Conservation (phyloP, 768 basidiomycete species). For the Naganishia friedmannii region DNA sequence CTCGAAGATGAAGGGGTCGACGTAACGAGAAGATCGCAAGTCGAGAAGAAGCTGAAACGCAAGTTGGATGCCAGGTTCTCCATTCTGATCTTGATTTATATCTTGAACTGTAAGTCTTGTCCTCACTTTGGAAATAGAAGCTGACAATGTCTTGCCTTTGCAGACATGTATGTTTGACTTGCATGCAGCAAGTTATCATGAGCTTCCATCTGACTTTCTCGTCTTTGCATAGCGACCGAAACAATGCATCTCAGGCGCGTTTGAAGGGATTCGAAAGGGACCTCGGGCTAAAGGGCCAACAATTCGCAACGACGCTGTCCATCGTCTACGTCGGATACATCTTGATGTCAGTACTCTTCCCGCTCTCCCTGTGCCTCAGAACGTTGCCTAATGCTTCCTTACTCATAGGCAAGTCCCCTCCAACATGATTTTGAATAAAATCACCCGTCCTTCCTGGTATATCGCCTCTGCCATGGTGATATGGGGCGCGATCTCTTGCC, state of each 20-base stretch:
- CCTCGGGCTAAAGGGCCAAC: slow-evolving; percentile 41
- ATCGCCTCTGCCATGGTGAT: slow-evolving; percentile 38
- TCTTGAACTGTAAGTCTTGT: slow-evolving; percentile 38
- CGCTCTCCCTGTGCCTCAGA: neutral
- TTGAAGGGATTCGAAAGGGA: slow-evolving; percentile 44
- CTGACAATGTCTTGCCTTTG: neutral
- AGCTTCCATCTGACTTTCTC: neutral
- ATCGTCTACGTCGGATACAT: slow-evolving; percentile 48
- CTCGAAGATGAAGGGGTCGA: slow-evolving; percentile 10
- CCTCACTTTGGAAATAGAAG: neutral
- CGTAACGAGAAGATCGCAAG: slow-evolving; percentile 2
- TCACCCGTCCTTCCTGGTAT: slow-evolving; percentile 48
- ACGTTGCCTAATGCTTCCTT: slow-evolving; percentile 29
- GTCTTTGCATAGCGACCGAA: slow-evolving; percentile 36
- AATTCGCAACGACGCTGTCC: slow-evolving; percentile 45
- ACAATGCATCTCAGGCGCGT: slow-evolving; percentile 47
- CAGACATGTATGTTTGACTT: neutral
- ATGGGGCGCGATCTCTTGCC: slow-evolving; percentile 49
- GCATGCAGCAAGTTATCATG: neutral
- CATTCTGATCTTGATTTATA: slow-evolving; percentile 40
- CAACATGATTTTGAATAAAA: slow-evolving; percentile 48
- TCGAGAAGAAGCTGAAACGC: slow-evolving; percentile 48
- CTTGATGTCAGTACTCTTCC: slow-evolving; percentile 23
- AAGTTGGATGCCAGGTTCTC: slow-evolving; percentile 51
- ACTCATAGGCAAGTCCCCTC: slow-evolving; percentile 39